Evolutionary conservation across 768 basidiomycete species (phyloP), one percentile per base, ranked within the genome.

Genomic region (Cystobasidium tubakii): DNA sequence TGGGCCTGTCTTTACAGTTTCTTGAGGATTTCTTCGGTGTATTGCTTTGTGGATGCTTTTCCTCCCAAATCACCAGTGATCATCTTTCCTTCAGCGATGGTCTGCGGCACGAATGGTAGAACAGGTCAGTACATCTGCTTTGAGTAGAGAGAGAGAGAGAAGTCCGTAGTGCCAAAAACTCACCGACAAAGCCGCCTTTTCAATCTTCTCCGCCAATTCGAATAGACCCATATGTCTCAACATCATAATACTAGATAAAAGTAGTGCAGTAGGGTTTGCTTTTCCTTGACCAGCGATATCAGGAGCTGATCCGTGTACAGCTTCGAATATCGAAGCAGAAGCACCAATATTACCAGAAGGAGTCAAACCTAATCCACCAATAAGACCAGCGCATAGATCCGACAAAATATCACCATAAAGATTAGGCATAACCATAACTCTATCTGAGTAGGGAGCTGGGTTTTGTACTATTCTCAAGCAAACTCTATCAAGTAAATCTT

Each of bases 391-490:
- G 77, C 92, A 95, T 90, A 99, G 93, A 82, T 99, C 94, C 7
- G 82, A 82, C 54, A 81, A 80, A 70, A 74, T 77, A 69, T 76
- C 75, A 34, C 75, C 74, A 77, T 80, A 60, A 9, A 99, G 84
- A 85, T 99, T 99, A 67, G 96, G 96, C 94, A 98, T 98, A 77
- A 99, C 96, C 95, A 99, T 98, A 76, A 99, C 95, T 63, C 92
- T 89, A 83, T 96, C 93, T 43, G 91, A 86, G 84, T 88, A 99
- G 7, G 96, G 96, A 78, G 82, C 84, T 27, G 96, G 96, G 83
- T 99, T 94, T 81, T 91, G 90, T 36, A 92, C 91, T 79, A 98
- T 86, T 88, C 92, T 88, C 66, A 99, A 85, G 83, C 96, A 99
- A 77, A 90, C 95, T 77, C 95, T 89, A 82, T 99, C 96, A 74